These are phyloP conservation scores for Hortiboletus flavorubellus DNA, from an alignment of 768 basidiomycete species.

Conservation along the genomic window DNA sequence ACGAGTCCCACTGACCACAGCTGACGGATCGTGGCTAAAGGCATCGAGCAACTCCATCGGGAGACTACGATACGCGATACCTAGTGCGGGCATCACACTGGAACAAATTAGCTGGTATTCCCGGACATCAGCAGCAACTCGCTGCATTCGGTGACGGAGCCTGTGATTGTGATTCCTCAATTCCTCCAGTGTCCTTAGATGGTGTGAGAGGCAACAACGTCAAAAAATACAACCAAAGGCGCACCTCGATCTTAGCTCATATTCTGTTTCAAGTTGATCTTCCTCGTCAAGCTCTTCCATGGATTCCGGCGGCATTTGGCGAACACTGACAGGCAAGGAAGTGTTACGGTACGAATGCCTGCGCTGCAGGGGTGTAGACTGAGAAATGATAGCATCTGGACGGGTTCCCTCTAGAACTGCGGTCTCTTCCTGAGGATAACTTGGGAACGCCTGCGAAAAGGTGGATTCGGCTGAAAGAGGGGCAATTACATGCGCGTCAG, in stretches of 20 bases:
- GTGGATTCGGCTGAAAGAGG: slow-evolving; percentile 7
- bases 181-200: slow-evolving; percentile 56
- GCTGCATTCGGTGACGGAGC: slow-evolving; percentile 66
- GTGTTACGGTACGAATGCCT: slow-evolving; percentile 26
- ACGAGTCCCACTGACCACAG: slow-evolving; percentile 65
- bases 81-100: slow-evolving; percentile 47
- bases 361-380: neutral
- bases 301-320: slow-evolving; percentile 32
- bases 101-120: slow-evolving; percentile 64
- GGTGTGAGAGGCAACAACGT: slow-evolving; percentile 1
- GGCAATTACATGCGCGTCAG: slow-evolving; percentile 1
- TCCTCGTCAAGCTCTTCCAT: slow-evolving; percentile 46
- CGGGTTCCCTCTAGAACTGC: neutral
- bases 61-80: slow-evolving; percentile 45
- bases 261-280: slow-evolving; percentile 46
- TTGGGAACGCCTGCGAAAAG: neutral
- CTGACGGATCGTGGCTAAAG: slow-evolving; percentile 72
- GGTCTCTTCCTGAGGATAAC: slow-evolving; percentile 6
- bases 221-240: slow-evolving; percentile 4
- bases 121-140: slow-evolving; percentile 55
- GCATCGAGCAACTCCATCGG: slow-evolving; percentile 70
- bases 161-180: slow-evolving; percentile 59
- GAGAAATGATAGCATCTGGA: neutral
- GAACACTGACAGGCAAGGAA: slow-evolving; percentile 34
- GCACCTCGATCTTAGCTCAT: slow-evolving; percentile 40